A percentile compares a stretch with the other conserved stretches of the same genome.
These are phyloP conservation scores for Beta lomatogona DNA, from an alignment of 179 eudicot species.

Conservation along the genomic window DNA sequence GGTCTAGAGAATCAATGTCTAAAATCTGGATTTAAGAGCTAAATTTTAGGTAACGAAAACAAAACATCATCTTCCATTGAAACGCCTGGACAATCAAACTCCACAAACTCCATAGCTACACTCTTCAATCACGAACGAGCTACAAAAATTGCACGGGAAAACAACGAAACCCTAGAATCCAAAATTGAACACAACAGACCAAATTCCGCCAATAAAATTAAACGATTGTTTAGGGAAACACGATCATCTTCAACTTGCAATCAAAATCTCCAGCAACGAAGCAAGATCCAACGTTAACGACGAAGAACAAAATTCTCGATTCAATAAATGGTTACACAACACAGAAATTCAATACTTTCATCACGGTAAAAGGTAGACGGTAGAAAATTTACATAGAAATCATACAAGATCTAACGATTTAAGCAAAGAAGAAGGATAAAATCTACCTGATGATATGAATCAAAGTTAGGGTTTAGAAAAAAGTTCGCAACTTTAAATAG, in stretches of 20 bases:
- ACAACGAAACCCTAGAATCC: not conserved
- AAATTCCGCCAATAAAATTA: not conserved
- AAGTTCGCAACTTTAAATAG: not conserved
- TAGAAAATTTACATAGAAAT: not conserved
- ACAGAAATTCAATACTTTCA: not conserved
- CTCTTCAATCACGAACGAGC: not conserved
- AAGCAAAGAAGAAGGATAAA: not conserved
- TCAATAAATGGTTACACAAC: not conserved
- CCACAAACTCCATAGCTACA: not conserved
- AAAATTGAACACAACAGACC: not conserved
- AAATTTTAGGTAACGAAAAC: too few species aligned
- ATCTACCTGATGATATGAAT: not conserved
- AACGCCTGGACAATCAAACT: too few species aligned
- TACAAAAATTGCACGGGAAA: too few species aligned
- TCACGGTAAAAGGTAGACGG: not conserved
- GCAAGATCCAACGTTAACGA: not conserved
- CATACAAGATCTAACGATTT: not conserved
- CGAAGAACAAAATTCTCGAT: not conserved
- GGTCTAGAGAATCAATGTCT: too few species aligned
- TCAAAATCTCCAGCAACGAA: not conserved
- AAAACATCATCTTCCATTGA: too few species aligned
- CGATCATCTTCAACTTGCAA: not conserved
- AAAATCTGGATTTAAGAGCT: too few species aligned
- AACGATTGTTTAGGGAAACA: not conserved
- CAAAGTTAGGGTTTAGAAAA: conserved; percentile 23